Base-by-base conservation (phyloP, 2,329 filamentous ascomycete species). In the Arthrobotrys sinensis region DNA sequence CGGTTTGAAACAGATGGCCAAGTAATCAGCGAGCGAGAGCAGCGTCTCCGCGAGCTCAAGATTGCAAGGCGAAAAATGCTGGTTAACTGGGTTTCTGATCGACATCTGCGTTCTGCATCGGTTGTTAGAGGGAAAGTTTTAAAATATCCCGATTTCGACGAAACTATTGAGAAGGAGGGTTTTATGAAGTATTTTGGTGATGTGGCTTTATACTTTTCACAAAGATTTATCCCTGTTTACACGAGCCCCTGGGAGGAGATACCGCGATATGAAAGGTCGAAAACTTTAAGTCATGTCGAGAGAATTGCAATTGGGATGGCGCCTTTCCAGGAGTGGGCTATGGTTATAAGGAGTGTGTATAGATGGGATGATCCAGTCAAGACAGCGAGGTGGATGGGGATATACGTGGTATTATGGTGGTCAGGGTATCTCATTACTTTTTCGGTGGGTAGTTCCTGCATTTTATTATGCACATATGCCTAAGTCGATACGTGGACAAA, bases 71-170 rank as follows among this genome's bases (percentile, higher is more conserved):
- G 43, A 10, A 77, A 77, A 28, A 70, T 77, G 66, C 40, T 71
- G 28, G 73, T 71, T 1, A 77, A 77, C 52, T 77, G 67, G 66
- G 62, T 65, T 24, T 70, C 73, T n/a, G 66, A 70, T 32, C 46
- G 73, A 36, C 73, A 77, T 66, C 57, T 77, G 24, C 65, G 21
- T 10, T 66, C 57, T 53, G 73, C 73, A 10, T 46, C 57, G 11
- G 60, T 77, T 5, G 52, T 77, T 19, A n/a, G 62, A 45, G 21
- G n/a, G 3, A 43, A 43, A 21, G 40, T n/a, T 11, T 14, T 48
- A 10, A 43, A n/a, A 12, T 71, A 62, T 32, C 66, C 73, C 0
- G 32, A 43, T 1, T 38, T 66, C 10, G 45, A 66, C n/a, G 66
- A 77, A 36, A 63, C 60, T 8, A 63, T 60, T 5, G 60, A 71